Conservation (phyloP, 108 stramenopile species). For the Skeletonema potamos region DNA sequence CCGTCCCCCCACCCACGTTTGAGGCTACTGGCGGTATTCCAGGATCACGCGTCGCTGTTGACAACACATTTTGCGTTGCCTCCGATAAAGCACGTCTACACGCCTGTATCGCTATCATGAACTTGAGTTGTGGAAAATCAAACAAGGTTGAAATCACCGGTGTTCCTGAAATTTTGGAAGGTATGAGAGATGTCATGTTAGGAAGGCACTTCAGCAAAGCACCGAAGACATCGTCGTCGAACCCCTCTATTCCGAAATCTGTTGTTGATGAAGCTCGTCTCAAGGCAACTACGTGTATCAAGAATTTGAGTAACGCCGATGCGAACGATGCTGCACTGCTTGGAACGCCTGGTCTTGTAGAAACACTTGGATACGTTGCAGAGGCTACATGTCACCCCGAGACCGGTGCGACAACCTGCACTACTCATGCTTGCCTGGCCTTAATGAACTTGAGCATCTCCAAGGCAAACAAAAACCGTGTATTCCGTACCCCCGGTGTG, state of each 20-base stretch:
- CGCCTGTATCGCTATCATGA: constrained; percentile 93
- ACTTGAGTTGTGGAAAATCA: constrained; percentile 87
- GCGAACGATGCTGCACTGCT: constrained; percentile 85
- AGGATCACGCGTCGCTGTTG: constrained; percentile 28
- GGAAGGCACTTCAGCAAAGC: constrained; percentile 19
- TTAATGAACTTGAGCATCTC: constrained; percentile 89
- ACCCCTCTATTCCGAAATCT: constrained; percentile 4
- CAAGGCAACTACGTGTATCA: constrained; percentile 91
- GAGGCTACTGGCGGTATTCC: constrained; percentile 15
- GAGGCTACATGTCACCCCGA: constrained; percentile 67
- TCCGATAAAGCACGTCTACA: constrained; percentile 83
- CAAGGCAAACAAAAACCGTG: constrained; percentile 87
- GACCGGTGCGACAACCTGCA: constrained; percentile 79
- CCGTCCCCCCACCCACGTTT: constrained; percentile 34
- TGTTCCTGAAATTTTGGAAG: constrained; percentile 70
- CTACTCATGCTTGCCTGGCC: constrained; percentile 87
- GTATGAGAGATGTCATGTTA: constrained; percentile 89
- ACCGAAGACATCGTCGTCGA: constrained; percentile 9
- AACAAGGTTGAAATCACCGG: constrained; percentile 89
- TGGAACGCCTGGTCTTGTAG: constrained; percentile 78
- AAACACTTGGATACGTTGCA: constrained; percentile 80
- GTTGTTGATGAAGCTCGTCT: constrained; percentile 78
- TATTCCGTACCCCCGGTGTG: constrained; percentile 84
- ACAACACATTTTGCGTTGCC: constrained; percentile 54
- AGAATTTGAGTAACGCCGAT: constrained; percentile 89